phyloP scores from a whole-genome alignment of 139 green algal genomes.

The Edaphochlamys debaryana region DNA sequence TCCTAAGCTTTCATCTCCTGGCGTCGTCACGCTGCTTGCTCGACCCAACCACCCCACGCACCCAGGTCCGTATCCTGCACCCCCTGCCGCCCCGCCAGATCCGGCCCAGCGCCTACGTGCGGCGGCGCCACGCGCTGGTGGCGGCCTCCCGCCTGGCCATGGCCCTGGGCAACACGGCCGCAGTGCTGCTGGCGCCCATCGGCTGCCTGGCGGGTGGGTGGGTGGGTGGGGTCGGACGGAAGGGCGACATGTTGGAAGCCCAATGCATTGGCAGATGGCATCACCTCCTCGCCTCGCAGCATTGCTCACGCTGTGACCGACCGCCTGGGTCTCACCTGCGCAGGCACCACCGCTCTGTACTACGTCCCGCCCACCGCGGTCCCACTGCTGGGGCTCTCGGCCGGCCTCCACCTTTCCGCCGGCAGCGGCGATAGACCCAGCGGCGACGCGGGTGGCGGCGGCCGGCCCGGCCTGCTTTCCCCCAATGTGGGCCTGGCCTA shows the following conservation, averaged over 20 bases:
- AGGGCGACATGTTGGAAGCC: too few relatives aligned
- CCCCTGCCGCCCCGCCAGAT: background rate
- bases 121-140: background rate
- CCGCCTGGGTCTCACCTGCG: too few relatives aligned
- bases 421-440: background rate
- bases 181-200: background rate
- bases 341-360: constrained; percentile 3
- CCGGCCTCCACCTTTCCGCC: too few relatives aligned
- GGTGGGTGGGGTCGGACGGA: too few relatives aligned
- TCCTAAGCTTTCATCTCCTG: too few relatives aligned
- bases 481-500: background rate
- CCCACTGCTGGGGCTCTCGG: too few relatives aligned
- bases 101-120: background rate
- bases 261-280: too few relatives aligned
- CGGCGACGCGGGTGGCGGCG: background rate
- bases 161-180: constrained; percentile 16
- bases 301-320: too few relatives aligned
- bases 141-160: background rate
- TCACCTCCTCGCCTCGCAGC: too few relatives aligned
- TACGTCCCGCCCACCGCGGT: background rate
- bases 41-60: background rate
- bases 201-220: constrained; percentile 21
- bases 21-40: too few relatives aligned
- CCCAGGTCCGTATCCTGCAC: background rate
- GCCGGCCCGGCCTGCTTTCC: background rate